phyloP scores from a whole-genome alignment of 164 flowering plant genomes.

The Magnolia kwangsiensis region DNA sequence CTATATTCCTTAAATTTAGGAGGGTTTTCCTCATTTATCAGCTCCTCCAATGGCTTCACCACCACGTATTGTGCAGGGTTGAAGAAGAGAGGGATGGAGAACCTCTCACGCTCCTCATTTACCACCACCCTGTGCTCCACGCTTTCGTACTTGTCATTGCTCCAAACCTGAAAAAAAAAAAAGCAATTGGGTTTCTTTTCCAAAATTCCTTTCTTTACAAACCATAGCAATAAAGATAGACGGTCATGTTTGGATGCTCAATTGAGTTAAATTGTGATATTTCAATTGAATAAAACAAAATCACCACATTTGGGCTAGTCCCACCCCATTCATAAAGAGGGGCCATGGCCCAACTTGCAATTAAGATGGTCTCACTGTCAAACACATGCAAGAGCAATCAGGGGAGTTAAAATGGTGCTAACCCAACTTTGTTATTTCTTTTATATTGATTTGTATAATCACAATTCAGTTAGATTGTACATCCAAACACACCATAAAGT shows the following conservation, averaged over 20 bases:
- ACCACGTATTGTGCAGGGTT: slow-evolving; percentile 35
- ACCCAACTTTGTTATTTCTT: no score
- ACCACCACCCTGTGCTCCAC: slow-evolving; percentile 67
- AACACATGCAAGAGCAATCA: no score
- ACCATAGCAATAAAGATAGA: not conserved
- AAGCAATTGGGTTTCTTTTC: not conserved
- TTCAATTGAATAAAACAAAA: not conserved
- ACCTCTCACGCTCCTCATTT: slow-evolving; percentile 49
- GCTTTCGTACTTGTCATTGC: slow-evolving; percentile 59
- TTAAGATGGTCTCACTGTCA: no score
- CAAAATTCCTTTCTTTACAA: not conserved
- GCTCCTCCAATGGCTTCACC: slow-evolving; percentile 57
- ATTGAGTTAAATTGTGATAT: not conserved
- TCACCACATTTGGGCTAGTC: not conserved
- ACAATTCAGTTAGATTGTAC: no score
- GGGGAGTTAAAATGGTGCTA: no score
- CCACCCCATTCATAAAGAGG: not conserved
- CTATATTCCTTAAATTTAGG: slow-evolving; percentile 34
- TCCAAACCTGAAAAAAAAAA: slow-evolving; percentile 36
- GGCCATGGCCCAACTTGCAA: no score
- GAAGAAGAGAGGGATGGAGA: slow-evolving; percentile 64
- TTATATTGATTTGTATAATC: no score
- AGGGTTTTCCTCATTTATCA: slow-evolving; percentile 24
- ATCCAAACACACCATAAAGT: no score
- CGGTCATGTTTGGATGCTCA: not conserved